These are phyloP conservation scores for Fusarium brachygibbosum DNA, from an alignment of 2,329 filamentous ascomycete genomes.

Conservation along the genomic window DNA sequence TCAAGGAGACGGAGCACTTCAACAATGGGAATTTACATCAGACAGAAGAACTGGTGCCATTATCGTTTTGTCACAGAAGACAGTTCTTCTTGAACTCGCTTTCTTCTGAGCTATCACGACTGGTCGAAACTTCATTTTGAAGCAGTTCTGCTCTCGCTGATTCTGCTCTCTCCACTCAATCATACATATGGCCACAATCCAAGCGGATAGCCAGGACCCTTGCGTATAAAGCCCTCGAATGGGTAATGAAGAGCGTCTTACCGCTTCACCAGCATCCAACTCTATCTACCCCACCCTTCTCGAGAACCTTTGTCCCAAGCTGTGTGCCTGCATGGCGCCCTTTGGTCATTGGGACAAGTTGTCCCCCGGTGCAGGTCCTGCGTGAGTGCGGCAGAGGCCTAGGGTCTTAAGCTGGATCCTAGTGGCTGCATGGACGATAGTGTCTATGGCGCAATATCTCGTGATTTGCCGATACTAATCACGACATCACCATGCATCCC, in stretches of 20 bases:
- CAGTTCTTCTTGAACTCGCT: background rate
- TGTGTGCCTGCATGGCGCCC: conserved; percentile 34
- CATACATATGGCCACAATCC: conserved; percentile 28
- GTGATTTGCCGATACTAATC: conserved; percentile 61
- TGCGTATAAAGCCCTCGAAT: conserved; percentile 30
- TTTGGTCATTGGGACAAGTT: conserved; percentile 43
- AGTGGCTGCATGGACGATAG: conserved; percentile 58
- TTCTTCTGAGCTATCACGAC: background rate
- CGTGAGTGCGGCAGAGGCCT: conserved; percentile 41
- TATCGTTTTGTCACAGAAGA: conserved; percentile 4
- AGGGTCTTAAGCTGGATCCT: conserved; percentile 40
- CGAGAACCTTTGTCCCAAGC: conserved; percentile 20
- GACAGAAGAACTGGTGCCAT: background rate
- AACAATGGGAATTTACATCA: background rate
- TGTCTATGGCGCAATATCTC: conserved; percentile 72
- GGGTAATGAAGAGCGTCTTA: conserved; percentile 32
- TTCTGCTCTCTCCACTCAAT: conserved; percentile 17
- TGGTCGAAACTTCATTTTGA: conserved; percentile 5
- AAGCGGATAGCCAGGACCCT: conserved; percentile 40
- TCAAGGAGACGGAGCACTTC: background rate
- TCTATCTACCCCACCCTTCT: conserved; percentile 33
- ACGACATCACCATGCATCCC: conserved; percentile 47
- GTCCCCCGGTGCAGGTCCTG: conserved; percentile 41
- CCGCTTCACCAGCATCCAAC: conserved; percentile 26
- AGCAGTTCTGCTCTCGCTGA: conserved; percentile 13